These are phyloP conservation scores for Coccomyxa sp. DNA, from an alignment of 139 green algal species.

Conservation along the genomic window DNA sequence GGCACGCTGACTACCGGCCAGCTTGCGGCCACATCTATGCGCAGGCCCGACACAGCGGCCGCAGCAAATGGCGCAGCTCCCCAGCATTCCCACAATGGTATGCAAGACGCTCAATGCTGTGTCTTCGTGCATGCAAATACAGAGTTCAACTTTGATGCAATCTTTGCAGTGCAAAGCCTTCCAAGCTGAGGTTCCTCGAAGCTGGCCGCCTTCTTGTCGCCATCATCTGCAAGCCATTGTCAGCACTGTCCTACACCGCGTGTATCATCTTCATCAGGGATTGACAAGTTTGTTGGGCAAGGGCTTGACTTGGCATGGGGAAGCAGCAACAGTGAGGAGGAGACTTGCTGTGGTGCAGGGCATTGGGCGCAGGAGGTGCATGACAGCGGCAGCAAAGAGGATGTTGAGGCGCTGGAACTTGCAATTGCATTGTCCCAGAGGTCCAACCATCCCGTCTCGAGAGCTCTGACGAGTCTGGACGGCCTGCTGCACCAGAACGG, in stretches of 20 bases:
- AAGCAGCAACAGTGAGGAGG: too few species aligned
- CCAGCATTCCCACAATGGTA: not conserved
- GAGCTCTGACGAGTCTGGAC: conserved; percentile 24
- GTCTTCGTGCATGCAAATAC: not conserved
- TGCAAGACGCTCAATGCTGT: not conserved
- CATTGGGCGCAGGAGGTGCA: not conserved
- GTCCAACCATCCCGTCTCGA: conserved; percentile 44
- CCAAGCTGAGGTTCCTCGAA: not conserved
- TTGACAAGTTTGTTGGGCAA: too few species aligned
- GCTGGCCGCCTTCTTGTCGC: too few species aligned
- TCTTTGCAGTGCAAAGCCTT: not conserved
- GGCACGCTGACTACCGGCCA: conserved; percentile 80
- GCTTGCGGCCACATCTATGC: conserved; percentile 39
- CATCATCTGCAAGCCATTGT: too few species aligned
- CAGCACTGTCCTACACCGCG: too few species aligned
- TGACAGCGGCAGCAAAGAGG: not conserved
- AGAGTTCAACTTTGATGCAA: not conserved
- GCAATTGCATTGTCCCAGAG: conserved; percentile 39
- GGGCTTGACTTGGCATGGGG: too few species aligned
- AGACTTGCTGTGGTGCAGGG: too few species aligned
- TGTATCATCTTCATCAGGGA: too few species aligned
- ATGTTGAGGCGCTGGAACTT: conserved; percentile 20
- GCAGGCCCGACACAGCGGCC: not conserved
- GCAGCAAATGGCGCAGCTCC: too few species aligned
- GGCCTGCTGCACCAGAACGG: not conserved